Evolutionary conservation across 495 filamentous ascomycete genomes (phyloP), one percentile per base, ranked within the genome.

Genomic region (Delitschia confertaspora): DNA sequence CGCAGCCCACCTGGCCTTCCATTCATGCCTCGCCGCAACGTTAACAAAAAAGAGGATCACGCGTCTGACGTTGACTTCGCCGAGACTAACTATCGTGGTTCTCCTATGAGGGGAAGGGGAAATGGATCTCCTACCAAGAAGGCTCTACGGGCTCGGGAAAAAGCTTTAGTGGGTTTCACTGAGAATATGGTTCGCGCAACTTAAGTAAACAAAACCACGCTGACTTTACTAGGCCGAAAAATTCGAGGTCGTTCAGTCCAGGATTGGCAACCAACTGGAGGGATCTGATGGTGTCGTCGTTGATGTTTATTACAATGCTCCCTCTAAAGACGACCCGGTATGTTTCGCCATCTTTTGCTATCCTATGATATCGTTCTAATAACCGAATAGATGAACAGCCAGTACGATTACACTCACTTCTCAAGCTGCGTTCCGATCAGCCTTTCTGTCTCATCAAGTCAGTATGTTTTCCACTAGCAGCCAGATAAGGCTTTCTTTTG

Each of bases 381-480:
- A 11, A 7, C 10, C 22, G 6, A 31, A 11, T 19, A 50, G 47
- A 19, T 51, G 5, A 35, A 41, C 48, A 40, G 40, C 26, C 11
- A 33, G 14, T 33, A 11, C 24, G 33, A 51, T 13, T 51, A 27
- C 23, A 35, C 25, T 17, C 41, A 51, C n/a, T 27, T 51, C 10
- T 51, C n/a, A 51, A 45, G 31, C 41, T 51, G n/a, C 26, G 24
- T 4, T 51, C 48, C 35, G 20, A 25, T 17, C 34, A 30, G 2
- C 49, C 42, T 3, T 52, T 52, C 41, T 10, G 22, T 6, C 24
- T 52, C 27, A 17, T 42, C 14, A 45, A 40, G 21, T 33, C 36
- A 34, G 47, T 50, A 38, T 4, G 47, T 32, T 14, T 20, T n/a
- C n/a, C n/a, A n/a, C n/a, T n/a, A n/a, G n/a, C n/a, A n/a, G n/a